Evolutionary conservation across 2,329 filamentous ascomycete species (phyloP), one percentile per base, ranked within the genome.

Genomic region (Microdochium nivale): DNA sequence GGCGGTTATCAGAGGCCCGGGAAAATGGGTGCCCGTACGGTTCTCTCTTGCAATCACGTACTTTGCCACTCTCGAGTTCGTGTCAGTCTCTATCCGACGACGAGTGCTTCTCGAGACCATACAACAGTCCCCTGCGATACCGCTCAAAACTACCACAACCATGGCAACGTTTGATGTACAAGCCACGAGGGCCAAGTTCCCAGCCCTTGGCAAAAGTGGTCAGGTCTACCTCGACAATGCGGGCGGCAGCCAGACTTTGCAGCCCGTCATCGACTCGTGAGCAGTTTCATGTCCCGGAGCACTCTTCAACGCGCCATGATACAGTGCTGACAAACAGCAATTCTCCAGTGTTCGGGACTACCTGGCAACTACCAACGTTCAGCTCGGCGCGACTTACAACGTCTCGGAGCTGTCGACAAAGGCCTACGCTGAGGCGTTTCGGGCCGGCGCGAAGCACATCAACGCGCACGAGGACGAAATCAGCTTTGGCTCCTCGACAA

Each of bases 201-300:
- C 87, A 32, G 84, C 86, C 14, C 67, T 91, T 19, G 19, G 37
- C 68, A 76, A 40, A 75, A 82, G 54, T 11, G 72, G 82, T 47
- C 86, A 90, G 60, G 75, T 90, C 49, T 90, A 80, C 64, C 79
- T 91, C 57, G 87, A 92, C 62, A 91, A 91, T 62, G 88, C 86
- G 11, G 87, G 87, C 19, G 87, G 87, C 35, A 88, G 82, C 61
- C 87, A 91, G 61, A 76, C 81, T 1, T 69, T 91, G 3, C 79
- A 78, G 25, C 72, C 76, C 16, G 88, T 88, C 16, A 81, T 86
- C 53, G 78, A 86, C 51, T 77, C 79, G 83, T 87, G 64, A 68
- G 76, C 67, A 48, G 44, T n/a, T n/a, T n/a, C n/a, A n/a, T n/a
- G n/a, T 47, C 47, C 8, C 25, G 37, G n/a, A 40, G 52, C 43